Conservation (phyloP, 2,329 filamentous ascomycete genomes). For the Immersiporthe knoxdaviesiana region DNA sequence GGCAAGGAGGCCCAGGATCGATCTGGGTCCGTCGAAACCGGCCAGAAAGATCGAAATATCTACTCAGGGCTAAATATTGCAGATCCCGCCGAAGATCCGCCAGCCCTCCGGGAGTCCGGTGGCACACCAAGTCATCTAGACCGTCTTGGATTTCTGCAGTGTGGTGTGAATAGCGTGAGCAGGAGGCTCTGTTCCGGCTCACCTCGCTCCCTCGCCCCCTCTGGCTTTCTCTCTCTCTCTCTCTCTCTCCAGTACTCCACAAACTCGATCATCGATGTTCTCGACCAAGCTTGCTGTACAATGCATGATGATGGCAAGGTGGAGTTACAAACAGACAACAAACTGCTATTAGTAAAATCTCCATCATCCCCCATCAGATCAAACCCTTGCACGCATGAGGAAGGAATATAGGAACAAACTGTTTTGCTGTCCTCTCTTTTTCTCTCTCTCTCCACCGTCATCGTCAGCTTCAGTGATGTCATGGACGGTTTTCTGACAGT, state of each 20-base stretch:
- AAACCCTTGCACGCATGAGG: not conserved
- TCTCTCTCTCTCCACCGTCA: not conserved
- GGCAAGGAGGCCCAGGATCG: not conserved
- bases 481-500: constrained; percentile 8
- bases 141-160: constrained; percentile 11
- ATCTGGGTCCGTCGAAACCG: not conserved
- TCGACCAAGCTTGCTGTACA: not conserved
- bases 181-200: constrained; percentile 27
- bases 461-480: constrained; percentile 21
- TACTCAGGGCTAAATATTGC: constrained; percentile 14
- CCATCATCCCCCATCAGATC: not conserved
- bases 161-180: not conserved
- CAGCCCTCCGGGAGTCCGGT: not conserved
- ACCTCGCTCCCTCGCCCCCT: no score
- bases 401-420: not conserved
- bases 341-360: no score
- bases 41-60: constrained; percentile 10
- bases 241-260: not conserved
- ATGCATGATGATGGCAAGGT: not conserved
- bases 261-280: not conserved
- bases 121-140: constrained; percentile 17
- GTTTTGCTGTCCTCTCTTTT: no score
- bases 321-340: not conserved
- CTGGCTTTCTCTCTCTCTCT: no score
- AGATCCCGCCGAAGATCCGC: constrained; percentile 8